Evolutionary conservation across 441 rosid species (phyloP), one percentile per base, ranked within the genome.

Genomic region (Populus hybrid): DNA sequence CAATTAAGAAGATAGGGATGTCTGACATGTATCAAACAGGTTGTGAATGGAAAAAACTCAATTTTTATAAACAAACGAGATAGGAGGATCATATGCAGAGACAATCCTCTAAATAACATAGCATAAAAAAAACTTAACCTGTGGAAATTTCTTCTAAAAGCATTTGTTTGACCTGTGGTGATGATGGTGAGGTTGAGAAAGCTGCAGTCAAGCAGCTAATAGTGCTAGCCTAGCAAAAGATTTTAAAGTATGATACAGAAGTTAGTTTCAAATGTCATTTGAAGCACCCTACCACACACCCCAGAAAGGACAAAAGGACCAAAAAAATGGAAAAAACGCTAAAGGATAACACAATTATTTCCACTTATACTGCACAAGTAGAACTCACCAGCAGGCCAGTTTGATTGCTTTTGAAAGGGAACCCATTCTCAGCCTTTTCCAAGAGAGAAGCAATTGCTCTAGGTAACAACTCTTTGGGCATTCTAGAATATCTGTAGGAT

Each of bases 381-480:
- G 73, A 53, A 86, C 98, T 81, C 82, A 94, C 97, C 97, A 90
- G 86, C 81, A 91, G 86, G 84, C 91, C 90, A 82, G 88, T 88
- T 82, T 86, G 91, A 85, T 95, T 97, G 78, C 74, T 90, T 85
- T 78, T 93, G 75, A 82, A 86, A 70, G 88, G 86, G 83, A 89
- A 86, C 9, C 93, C 94, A 75, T 88, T 88, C 77, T 83, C 86
- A 78, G 86, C 84, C 89, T 85, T 88, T 70, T 82, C 82, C 70
- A 82, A 83, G 46, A 95, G 82, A 82, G 97, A 86, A 71, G 72
- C 82, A 76, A 95, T 84, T 64, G 91, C 89, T 74, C 82, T 87
- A 8, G 89, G 92, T 85, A 95, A 88, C 85, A 95, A 88, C 68
- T 93, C 92, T 79, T 80, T 84, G 9, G 97, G 95, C 98, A 95